These are phyloP conservation scores for Phytophthora megakarya DNA, from an alignment of 352 stramenopile species.

Conservation along the genomic window DNA sequence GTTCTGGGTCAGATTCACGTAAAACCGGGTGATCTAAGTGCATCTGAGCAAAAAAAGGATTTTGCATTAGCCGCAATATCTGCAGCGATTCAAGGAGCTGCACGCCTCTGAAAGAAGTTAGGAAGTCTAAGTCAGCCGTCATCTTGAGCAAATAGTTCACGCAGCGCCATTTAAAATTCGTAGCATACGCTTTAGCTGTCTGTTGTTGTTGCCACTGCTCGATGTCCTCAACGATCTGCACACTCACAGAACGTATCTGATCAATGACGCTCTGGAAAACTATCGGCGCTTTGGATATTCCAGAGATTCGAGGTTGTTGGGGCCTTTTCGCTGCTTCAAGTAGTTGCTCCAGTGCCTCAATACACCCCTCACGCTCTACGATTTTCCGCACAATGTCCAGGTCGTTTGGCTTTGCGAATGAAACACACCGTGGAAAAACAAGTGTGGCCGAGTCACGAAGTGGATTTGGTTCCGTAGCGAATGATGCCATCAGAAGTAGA, in stretches of 20 bases:
- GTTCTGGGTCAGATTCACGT: slow-evolving; percentile 30
- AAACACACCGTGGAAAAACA: slow-evolving; percentile 36
- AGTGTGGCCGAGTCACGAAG: slow-evolving; percentile 9
- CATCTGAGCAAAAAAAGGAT: slow-evolving; percentile 65
- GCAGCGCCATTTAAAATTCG: slow-evolving; percentile 71
- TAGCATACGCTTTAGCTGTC: slow-evolving; percentile 25
- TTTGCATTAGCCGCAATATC: slow-evolving; percentile 55
- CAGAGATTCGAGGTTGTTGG: slow-evolving; percentile 27
- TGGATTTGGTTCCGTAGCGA: background rate
- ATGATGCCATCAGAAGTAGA: too few relatives aligned
- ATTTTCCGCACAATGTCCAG: slow-evolving; percentile 77
- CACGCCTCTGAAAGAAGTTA: slow-evolving; percentile 36
- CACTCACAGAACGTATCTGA: slow-evolving; percentile 62
- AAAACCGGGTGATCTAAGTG: slow-evolving; percentile 64
- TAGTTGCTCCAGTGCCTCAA: slow-evolving; percentile 74
- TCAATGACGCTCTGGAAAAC: slow-evolving; percentile 70
- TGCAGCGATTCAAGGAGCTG: slow-evolving; percentile 46
- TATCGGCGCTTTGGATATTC: slow-evolving; percentile 45
- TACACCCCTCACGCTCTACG: slow-evolving; percentile 78
- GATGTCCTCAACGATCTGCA: slow-evolving; percentile 77
- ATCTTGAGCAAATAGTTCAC: slow-evolving; percentile 88
- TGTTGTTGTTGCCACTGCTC: slow-evolving; percentile 53
- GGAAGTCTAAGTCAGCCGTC: slow-evolving; percentile 63
- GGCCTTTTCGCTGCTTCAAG: slow-evolving; percentile 29
- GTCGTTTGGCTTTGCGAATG: slow-evolving; percentile 52